phyloP scores from a whole-genome alignment of 169 alveolate species.

The Cryptosporidium canis region DNA sequence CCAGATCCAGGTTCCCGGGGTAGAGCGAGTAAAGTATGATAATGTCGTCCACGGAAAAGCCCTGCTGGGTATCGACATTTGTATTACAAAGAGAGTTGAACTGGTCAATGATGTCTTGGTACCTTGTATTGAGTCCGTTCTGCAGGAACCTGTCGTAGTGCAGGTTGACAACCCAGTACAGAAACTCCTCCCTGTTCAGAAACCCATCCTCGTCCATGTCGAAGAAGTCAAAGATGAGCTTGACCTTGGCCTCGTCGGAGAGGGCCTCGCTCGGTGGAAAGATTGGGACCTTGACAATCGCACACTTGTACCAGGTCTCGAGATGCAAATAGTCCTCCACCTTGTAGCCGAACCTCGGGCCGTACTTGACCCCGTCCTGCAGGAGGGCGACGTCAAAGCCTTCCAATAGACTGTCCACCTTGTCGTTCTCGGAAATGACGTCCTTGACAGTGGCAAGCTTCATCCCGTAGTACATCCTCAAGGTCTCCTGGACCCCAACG shows the following conservation, averaged over 20 bases:
- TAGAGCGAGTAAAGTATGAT: slow-evolving; percentile 69
- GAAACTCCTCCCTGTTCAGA: slow-evolving; percentile 45
- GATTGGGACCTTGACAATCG: slow-evolving; percentile 75
- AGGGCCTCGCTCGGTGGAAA: slow-evolving; percentile 75
- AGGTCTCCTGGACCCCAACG: slow-evolving; percentile 16
- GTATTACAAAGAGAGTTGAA: slow-evolving; percentile 74
- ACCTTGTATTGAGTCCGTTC: slow-evolving; percentile 52
- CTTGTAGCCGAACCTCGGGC: slow-evolving; percentile 75
- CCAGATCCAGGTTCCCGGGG: slow-evolving; percentile 74
- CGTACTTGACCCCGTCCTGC: slow-evolving; percentile 77
- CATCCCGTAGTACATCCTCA: slow-evolving; percentile 57
- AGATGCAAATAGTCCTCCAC: slow-evolving; percentile 65
- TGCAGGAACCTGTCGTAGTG: slow-evolving; percentile 26
- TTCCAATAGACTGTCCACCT: slow-evolving; percentile 68
- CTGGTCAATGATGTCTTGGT: slow-evolving; percentile 72
- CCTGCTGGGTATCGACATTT: slow-evolving; percentile 68
- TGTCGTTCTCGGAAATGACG: slow-evolving; percentile 66
- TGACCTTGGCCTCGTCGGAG: slow-evolving; percentile 71
- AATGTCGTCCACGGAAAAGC: slow-evolving; percentile 73
- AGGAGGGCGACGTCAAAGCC: slow-evolving; percentile 76
- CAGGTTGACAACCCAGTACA: slow-evolving; percentile 41
- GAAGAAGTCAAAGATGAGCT: slow-evolving; percentile 74
- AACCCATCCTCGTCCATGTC: slow-evolving; percentile 73
- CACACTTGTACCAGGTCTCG: slow-evolving; percentile 71
- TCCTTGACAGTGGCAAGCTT: slow-evolving; percentile 76